These are phyloP conservation scores for Sugiyamaella grinbergsii DNA, from an alignment of 1,139 yeast species.

Conservation along the genomic window DNA sequence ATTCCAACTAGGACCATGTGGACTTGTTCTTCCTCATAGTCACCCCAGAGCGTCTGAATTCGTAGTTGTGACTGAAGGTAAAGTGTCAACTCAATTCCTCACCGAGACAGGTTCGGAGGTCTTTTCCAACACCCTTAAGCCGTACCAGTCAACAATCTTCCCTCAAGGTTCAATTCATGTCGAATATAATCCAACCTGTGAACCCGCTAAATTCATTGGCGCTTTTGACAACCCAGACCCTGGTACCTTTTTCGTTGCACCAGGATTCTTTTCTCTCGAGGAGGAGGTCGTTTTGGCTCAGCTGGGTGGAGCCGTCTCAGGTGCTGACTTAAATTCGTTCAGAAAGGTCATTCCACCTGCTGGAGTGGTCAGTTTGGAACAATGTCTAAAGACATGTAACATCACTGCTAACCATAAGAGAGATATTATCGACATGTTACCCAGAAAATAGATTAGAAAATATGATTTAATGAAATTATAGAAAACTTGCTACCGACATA, in stretches of 20 bases:
- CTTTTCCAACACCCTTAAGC: conserved; percentile 22
- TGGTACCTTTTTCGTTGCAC: conserved; percentile 28
- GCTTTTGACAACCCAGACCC: conserved; percentile 29
- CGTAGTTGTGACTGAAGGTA: conserved; percentile 29
- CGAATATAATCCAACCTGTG: conserved; percentile 29
- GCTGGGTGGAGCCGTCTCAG: conserved; percentile 26
- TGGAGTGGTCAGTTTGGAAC: conserved; percentile 25
- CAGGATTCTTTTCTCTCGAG: conserved; percentile 28
- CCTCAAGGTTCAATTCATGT: conserved; percentile 29
- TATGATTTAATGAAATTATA: too few species aligned
- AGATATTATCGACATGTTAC: conserved; percentile 15
- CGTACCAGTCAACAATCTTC: conserved; percentile 26
- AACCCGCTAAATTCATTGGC: conserved; percentile 26
- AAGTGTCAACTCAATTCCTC: conserved; percentile 27
- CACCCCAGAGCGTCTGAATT: conserved; percentile 31
- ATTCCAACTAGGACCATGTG: conserved; percentile 30
- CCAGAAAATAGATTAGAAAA: not conserved
- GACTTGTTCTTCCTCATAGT: conserved; percentile 28
- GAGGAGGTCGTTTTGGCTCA: conserved; percentile 24
- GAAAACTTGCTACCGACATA: too few species aligned
- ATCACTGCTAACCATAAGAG: conserved; percentile 19
- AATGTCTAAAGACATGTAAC: conserved; percentile 24
- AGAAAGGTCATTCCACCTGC: conserved; percentile 26
- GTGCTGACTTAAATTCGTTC: conserved; percentile 22
- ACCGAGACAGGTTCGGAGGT: conserved; percentile 30